These are phyloP conservation scores for Leccinellum albellum DNA, from an alignment of 768 basidiomycete genomes.

Conservation along the genomic window DNA sequence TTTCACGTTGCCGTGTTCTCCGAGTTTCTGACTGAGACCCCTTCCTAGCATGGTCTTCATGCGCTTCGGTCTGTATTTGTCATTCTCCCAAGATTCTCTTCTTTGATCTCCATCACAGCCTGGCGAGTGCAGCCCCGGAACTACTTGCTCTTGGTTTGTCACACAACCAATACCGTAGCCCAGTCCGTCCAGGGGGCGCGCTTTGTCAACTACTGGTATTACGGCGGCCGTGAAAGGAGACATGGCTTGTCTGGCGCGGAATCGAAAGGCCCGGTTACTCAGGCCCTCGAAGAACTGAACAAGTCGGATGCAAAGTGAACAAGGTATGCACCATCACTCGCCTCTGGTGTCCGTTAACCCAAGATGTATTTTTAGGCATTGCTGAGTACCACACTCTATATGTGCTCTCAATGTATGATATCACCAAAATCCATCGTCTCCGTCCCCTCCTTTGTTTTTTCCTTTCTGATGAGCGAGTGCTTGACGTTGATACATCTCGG, in stretches of 20 bases:
- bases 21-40: slow-evolving; percentile 9
- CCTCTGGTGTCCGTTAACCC: neutral
- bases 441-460: slow-evolving; percentile 62
- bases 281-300: slow-evolving; percentile 45
- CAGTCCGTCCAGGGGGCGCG: slow-evolving; percentile 81
- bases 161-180: slow-evolving; percentile 85
- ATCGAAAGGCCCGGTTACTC: slow-evolving; percentile 41
- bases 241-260: slow-evolving; percentile 36
- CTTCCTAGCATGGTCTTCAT: slow-evolving; percentile 73
- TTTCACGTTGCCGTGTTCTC: slow-evolving; percentile 22
- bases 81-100: neutral
- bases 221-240: slow-evolving; percentile 80
- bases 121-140: slow-evolving; percentile 96
- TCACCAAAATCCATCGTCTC: slow-evolving; percentile 80
- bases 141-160: slow-evolving; percentile 92
- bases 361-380: slow-evolving; percentile 4
- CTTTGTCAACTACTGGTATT: slow-evolving; percentile 88
- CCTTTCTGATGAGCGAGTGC: slow-evolving; percentile 73
- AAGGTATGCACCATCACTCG: neutral
- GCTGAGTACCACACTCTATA: slow-evolving; percentile 14
- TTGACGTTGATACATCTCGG: slow-evolving; percentile 92
- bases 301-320: slow-evolving; percentile 27
- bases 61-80: slow-evolving; percentile 68
- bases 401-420: slow-evolving; percentile 11
- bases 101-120: slow-evolving; percentile 43